phyloP scores from a whole-genome alignment of 2,329 filamentous ascomycete genomes.

The Venturia asperata region DNA sequence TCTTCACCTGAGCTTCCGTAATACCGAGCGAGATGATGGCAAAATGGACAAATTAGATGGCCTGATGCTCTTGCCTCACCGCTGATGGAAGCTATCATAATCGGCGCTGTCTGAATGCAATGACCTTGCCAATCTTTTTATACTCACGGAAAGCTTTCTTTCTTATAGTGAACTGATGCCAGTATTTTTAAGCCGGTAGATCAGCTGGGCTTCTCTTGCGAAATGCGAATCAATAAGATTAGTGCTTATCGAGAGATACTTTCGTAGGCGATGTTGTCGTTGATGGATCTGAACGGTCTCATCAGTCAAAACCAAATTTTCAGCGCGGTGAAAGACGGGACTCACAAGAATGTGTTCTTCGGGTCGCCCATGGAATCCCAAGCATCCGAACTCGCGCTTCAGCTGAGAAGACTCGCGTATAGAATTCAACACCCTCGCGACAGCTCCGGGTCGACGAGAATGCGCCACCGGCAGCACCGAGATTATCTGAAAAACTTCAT shows the following conservation, averaged over 20 bases:
- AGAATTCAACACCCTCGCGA: neutral
- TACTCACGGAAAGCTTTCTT: neutral
- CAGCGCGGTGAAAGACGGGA: neutral
- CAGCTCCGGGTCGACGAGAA: neutral
- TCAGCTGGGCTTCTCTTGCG: neutral
- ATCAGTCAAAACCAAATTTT: neutral
- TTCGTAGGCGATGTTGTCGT: neutral
- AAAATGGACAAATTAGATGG: neutral
- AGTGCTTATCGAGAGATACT: neutral
- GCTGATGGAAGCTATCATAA: neutral
- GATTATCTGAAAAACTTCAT: neutral
- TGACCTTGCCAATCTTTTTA: neutral
- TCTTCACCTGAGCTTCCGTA: neutral
- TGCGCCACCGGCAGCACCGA: slow-evolving; percentile 4
- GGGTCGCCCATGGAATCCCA: neutral
- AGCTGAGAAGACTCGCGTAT: neutral
- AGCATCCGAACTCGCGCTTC: neutral
- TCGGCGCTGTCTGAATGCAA: neutral
- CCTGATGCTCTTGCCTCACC: neutral
- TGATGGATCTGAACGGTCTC: neutral
- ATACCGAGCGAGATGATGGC: neutral
- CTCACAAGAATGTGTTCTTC: neutral
- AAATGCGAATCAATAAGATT: neutral
- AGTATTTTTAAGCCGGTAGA: neutral
- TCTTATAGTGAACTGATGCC: neutral